Evolutionary conservation across 768 basidiomycete genomes (phyloP).

Genomic region (Lyophyllum atratum): DNA sequence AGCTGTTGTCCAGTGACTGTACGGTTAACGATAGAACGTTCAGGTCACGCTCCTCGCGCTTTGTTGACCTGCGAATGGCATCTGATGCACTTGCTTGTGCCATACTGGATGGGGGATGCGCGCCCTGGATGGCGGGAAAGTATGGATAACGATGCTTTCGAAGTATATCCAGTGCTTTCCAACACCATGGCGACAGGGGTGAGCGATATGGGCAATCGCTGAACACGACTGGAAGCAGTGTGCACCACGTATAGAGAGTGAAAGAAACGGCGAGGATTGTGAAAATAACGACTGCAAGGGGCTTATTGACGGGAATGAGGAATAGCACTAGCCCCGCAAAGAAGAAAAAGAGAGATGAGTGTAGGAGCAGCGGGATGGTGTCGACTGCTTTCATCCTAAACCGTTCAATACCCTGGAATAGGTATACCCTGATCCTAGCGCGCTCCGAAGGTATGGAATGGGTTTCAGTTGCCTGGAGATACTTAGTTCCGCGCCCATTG

Average conservation of each 20-base stretch:
- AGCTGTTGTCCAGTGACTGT: not conserved
- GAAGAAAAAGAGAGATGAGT: constrained; percentile 3
- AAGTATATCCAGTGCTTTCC: not conserved
- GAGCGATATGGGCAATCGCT: constrained; percentile 4
- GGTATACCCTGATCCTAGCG: constrained; percentile 8
- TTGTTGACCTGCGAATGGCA: not conserved
- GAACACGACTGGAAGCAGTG: not conserved
- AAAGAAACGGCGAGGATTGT: not conserved
- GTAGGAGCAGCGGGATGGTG: constrained; percentile 8
- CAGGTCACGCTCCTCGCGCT: not conserved
- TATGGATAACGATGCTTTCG: not conserved
- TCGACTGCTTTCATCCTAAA: constrained; percentile 5
- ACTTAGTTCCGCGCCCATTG: constrained; percentile 18
- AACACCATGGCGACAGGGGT: not conserved
- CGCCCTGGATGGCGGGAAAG: not conserved
- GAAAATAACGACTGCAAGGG: not conserved
- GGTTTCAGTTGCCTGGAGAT: constrained; percentile 3
- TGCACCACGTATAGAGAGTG: not conserved
- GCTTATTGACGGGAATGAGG: not conserved
- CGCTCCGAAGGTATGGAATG: constrained; percentile 3
- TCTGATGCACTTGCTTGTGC: not conserved
- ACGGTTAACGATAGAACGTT: not conserved
- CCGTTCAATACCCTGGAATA: not conserved
- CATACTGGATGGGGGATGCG: not conserved
- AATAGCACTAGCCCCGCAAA: constrained; percentile 1